Base-by-base conservation (phyloP, 352 stramenopile species). In the Pythium chondricola region DNA sequence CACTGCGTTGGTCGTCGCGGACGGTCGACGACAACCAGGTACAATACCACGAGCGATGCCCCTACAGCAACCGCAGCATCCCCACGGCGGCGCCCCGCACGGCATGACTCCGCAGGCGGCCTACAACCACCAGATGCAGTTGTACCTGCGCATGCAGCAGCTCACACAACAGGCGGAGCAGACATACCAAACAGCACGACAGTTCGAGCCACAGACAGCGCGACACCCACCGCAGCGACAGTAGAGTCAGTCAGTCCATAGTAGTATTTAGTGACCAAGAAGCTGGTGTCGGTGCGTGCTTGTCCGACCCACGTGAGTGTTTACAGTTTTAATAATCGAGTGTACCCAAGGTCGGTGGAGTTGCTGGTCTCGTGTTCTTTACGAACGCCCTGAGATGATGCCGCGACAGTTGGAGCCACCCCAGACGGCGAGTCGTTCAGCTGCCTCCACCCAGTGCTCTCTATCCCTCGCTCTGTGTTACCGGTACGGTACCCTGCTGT, bases 151-250 rank as follows among this genome's bases (percentile, higher is more conserved):
- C 25, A 53, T 53, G 46, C 46, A 53, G 27, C 46, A 45, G 35
- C 37, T 53, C 24, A 53, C 35, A 3, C 46, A 53, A 17, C 35
- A 36, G 2, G 46, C 46, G 3, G 46, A 53, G 35, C 35, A 38
- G 35, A 53, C 46, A 0, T 53, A 53, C 36, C 46, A 53, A 7
- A 45, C 46, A 0, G 63, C 58, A 5, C 53, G 67, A 38, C 59
- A 76, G 49, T 68, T 62, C 33, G 63, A 10, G 9, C 44, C 16
- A 36, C 11, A 16, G 21, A 18, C 29, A 17, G 13, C 26, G 10
- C 40, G 20, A 22, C 3, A 8, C 18, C 37, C 21, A 30, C 2
- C 22, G 40, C 22, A 24, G 25, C n/a, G n/a, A n/a, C 1, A 17
- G 37, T 43, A 43, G 37, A 26, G 4, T n/a, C n/a, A n/a, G n/a